Evolutionary conservation across 495 filamentous ascomycete genomes (phyloP), one percentile per base, ranked within the genome.

Genomic region (Chaetomium cochliodes): DNA sequence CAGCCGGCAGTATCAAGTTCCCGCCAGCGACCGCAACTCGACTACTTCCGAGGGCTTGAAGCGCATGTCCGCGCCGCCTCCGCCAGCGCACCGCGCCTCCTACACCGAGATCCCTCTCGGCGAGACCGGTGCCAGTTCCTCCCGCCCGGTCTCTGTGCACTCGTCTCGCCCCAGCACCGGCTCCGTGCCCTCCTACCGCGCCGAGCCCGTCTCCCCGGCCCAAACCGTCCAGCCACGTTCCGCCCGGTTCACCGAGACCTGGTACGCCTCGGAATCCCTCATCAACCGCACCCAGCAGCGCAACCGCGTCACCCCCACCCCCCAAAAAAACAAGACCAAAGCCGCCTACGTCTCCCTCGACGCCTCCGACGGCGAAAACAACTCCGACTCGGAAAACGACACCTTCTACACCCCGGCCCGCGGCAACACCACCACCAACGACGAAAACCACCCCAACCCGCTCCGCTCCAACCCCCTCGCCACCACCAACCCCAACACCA

Each of bases 241-340:
- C 5, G 86, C 88, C 64, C 86, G 83, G 79, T 84, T 89, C 70
- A 82, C 81, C 12, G 86, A 88, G 67, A 78, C 84, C 0, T 89
- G 83, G 83, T 82, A 81, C 68, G 73, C 82, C 7, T 76, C 79
- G 30, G 81, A 84, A 74, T 71, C 85, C 66, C 66, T 82, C 74
- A 62, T 80, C 78, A 69, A 82, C 79, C 84, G 82, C 41, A 80
- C 81, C 25, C 77, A 79, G 37, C 73, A 80, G 65, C 80, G 80
- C 44, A 74, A 74, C 65, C 74, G 72, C 55, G 69, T 71, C 33
- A 37, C 33, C 11, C 41, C 70, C 60, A 71, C 81, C 75, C 63
- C 51, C 44, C 58, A 79, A n/a, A 30, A 25, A n/a, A n/a, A n/a
- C n/a, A n/a, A n/a, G n/a, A n/a, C n/a, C 41, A 42, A 49, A 26